phyloP scores from a whole-genome alignment of 2,329 filamentous ascomycete species.

The Lasiodiplodia hormozganensis region DNA sequence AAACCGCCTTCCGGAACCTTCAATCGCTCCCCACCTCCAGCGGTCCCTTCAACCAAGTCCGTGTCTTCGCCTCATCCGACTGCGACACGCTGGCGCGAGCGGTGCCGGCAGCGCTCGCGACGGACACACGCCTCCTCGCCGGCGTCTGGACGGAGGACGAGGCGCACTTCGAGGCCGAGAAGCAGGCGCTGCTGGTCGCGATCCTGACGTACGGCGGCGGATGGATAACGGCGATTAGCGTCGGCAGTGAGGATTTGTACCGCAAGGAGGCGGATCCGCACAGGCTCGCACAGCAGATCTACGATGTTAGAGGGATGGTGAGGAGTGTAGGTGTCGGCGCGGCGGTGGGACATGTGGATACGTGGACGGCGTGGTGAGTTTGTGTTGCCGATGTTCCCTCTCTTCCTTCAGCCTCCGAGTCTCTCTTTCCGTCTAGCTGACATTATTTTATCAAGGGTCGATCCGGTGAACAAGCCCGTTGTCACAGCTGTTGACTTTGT shows the following conservation, averaged over 20 bases:
- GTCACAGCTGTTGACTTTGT: constrained; percentile 46
- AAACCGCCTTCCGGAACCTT: constrained; percentile 37
- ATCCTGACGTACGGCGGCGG: constrained; percentile 43
- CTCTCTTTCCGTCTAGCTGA: constrained; percentile 51
- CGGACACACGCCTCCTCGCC: constrained; percentile 46
- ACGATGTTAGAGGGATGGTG: constrained; percentile 39
- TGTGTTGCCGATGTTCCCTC: constrained; percentile 39
- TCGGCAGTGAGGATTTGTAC: constrained; percentile 63
- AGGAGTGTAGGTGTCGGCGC: constrained; percentile 16
- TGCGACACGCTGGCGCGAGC: constrained; percentile 35
- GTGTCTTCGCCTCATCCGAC: constrained; percentile 40
- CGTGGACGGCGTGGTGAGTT: constrained; percentile 46
- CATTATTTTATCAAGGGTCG: constrained; percentile 80
- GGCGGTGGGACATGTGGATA: constrained; percentile 46
- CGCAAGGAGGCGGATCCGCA: constrained; percentile 49
- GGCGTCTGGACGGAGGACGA: constrained; percentile 44
- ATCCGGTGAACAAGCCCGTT: constrained; percentile 44
- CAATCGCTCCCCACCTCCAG: constrained; percentile 33
- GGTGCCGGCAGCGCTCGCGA: constrained; percentile 44
- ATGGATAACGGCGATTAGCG: constrained; percentile 45
- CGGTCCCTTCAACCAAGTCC: constrained; percentile 37
- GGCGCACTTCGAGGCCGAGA: constrained; percentile 42
- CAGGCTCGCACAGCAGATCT: constrained; percentile 35
- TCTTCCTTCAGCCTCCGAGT: background rate
- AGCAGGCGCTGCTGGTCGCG: constrained; percentile 42